phyloP scores from a whole-genome alignment of 495 filamentous ascomycete genomes.

The Monascus purpureus region DNA sequence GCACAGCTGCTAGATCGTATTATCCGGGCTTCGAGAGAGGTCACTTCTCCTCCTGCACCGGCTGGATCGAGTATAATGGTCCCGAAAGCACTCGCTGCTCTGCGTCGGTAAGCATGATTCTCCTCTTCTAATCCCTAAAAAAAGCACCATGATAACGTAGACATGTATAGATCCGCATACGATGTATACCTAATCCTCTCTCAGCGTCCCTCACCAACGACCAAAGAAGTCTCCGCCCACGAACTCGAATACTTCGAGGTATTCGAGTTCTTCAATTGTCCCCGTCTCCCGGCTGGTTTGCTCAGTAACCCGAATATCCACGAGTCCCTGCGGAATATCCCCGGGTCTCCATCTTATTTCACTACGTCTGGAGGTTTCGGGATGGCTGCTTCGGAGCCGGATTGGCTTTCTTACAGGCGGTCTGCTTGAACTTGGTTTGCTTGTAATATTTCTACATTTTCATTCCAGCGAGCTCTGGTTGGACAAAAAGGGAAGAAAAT shows the following conservation, averaged over 20 bases:
- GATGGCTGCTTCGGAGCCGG: background rate
- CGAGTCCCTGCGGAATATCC: background rate
- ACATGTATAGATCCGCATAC: background rate
- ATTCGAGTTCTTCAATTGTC: conserved; percentile 70
- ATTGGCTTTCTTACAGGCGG: background rate
- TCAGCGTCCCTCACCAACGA: conserved; percentile 21
- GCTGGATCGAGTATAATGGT: conserved; percentile 47
- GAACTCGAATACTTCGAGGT: conserved; percentile 64
- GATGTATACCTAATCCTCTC: conserved; percentile 4
- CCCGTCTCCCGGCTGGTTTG: conserved; percentile 33
- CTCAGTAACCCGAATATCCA: background rate
- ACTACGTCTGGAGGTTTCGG: background rate
- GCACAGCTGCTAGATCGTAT: conserved; percentile 50
- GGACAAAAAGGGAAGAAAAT: too few relatives aligned
- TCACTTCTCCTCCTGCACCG: conserved; percentile 17
- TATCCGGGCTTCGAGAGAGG: conserved; percentile 16
- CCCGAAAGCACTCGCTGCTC: conserved; percentile 59
- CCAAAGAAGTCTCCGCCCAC: conserved; percentile 43
- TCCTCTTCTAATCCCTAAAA: background rate
- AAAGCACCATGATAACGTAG: conserved; percentile 47
- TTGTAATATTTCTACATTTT: conserved; percentile 1
- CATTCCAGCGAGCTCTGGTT: too few relatives aligned
- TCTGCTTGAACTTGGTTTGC: background rate
- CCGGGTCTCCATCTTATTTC: background rate
- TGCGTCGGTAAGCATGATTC: conserved; percentile 51